Evolutionary conservation across 2,329 filamentous ascomycete species (phyloP).

Genomic region (Xylaria sp.): DNA sequence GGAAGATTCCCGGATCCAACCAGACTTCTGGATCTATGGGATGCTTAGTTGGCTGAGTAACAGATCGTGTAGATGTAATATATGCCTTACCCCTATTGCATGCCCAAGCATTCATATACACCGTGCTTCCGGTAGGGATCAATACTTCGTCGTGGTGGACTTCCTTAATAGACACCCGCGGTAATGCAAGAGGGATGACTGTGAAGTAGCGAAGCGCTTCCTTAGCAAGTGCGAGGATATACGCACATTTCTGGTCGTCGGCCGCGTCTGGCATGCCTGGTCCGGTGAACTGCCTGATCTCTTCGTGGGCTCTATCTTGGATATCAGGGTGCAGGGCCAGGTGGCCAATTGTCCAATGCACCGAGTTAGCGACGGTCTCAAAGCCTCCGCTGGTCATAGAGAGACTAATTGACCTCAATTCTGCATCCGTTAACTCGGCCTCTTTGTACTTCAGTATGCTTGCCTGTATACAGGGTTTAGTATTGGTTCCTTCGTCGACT

Average conservation of each 20-base stretch:
- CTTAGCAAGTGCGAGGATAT: not conserved
- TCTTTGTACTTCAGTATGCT: not conserved
- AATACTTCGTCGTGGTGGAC: slow-evolving; percentile 69
- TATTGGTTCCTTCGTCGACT: not conserved
- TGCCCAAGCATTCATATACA: slow-evolving; percentile 65
- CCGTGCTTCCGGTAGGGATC: slow-evolving; percentile 77
- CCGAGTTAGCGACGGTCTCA: not conserved
- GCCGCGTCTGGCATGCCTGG: not conserved
- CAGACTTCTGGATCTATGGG: slow-evolving; percentile 30
- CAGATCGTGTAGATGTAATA: not conserved
- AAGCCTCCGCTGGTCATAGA: not conserved
- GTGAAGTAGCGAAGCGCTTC: not conserved
- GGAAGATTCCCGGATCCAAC: slow-evolving; percentile 30
- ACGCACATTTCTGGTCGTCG: not conserved
- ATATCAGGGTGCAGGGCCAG: not conserved
- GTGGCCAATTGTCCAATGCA: not conserved
- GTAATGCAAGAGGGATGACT: not conserved
- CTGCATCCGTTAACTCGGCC: not conserved
- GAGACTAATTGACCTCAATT: not conserved
- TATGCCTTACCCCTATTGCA: slow-evolving; percentile 33
- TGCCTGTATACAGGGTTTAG: not conserved
- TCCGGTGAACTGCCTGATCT: not conserved
- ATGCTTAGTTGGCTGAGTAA: not conserved
- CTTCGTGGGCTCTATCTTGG: not conserved
- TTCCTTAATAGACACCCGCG: slow-evolving; percentile 52